Evolutionary conservation across 1,139 yeast genomes (phyloP).

Genomic region (Yamadazyma diospyri): DNA sequence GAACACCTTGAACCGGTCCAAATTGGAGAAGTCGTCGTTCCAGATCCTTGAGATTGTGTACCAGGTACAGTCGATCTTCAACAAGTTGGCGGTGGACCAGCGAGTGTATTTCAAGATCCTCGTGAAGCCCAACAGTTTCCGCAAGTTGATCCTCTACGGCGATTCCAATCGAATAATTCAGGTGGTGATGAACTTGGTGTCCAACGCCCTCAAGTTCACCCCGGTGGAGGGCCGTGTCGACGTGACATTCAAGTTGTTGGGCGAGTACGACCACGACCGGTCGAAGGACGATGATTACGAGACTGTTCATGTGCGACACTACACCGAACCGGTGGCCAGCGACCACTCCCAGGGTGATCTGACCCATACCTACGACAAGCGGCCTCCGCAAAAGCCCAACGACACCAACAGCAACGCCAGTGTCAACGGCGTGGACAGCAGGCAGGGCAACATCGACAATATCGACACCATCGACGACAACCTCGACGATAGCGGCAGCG

Average conservation of each 20-base stretch:
- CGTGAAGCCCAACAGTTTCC: slow-evolving; percentile 55
- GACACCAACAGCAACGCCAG: slow-evolving; percentile 1
- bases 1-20: slow-evolving; percentile 83
- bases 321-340: slow-evolving; percentile 4
- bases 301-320: slow-evolving; percentile 24
- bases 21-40: slow-evolving; percentile 76
- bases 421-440: slow-evolving; percentile 1
- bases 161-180: slow-evolving; percentile 87
- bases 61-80: slow-evolving; percentile 84
- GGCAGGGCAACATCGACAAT: background rate
- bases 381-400: slow-evolving; percentile 3
- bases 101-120: slow-evolving; percentile 59
- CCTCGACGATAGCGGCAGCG: slow-evolving; percentile 12
- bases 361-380: slow-evolving; percentile 2
- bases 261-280: slow-evolving; percentile 59
- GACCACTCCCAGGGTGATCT: slow-evolving; percentile 4
- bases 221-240: slow-evolving; percentile 81
- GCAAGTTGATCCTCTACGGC: slow-evolving; percentile 69
- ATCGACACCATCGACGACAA: slow-evolving; percentile 10
- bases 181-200: slow-evolving; percentile 80
- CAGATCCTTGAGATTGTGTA: slow-evolving; percentile 71
- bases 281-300: slow-evolving; percentile 30
- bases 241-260: slow-evolving; percentile 62
- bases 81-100: slow-evolving; percentile 77
- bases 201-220: slow-evolving; percentile 85